A percentile compares a stretch with the other conserved stretches of the same genome.
Conservation (phyloP, 768 basidiomycete genomes). For the Hirschioporus abietinus region DNA sequence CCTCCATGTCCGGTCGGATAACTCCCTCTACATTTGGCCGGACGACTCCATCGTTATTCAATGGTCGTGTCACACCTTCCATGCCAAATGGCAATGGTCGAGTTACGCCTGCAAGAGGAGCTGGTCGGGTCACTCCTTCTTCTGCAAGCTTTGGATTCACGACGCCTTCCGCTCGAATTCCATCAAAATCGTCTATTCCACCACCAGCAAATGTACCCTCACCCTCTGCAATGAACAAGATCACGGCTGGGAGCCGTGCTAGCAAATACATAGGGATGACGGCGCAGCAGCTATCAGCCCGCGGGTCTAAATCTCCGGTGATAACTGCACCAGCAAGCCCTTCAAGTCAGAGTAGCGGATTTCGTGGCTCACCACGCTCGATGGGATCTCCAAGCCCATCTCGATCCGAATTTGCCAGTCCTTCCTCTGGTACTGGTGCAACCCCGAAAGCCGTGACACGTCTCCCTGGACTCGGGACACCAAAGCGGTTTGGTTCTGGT, state of each 20-base stretch:
- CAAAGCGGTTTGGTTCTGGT: conserved; percentile 14
- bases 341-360: conserved; percentile 17
- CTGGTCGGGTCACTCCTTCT: conserved; percentile 22
- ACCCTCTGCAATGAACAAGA: conserved; percentile 31
- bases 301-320: conserved; percentile 34
- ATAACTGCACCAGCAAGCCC: conserved; percentile 22
- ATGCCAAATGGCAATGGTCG: conserved; percentile 43
- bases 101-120: conserved; percentile 47
- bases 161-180: conserved; percentile 29
- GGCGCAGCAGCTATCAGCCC: conserved; percentile 57
- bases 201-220: conserved; percentile 18
- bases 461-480: neutral
- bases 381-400: conserved; percentile 11
- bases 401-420: conserved; percentile 6
- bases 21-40: conserved; percentile 42
- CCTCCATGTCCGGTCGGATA: conserved; percentile 29
- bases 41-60: conserved; percentile 34
- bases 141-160: conserved; percentile 36
- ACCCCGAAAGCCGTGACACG: neutral
- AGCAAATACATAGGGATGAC: conserved; percentile 83
- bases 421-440: conserved; percentile 5
- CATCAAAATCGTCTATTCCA: conserved; percentile 41
- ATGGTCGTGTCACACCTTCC: conserved; percentile 19
- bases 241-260: conserved; percentile 81
- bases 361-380: conserved; percentile 20